Conservation (phyloP, 345 rosid species). For the Gossypium sturtianum region DNA sequence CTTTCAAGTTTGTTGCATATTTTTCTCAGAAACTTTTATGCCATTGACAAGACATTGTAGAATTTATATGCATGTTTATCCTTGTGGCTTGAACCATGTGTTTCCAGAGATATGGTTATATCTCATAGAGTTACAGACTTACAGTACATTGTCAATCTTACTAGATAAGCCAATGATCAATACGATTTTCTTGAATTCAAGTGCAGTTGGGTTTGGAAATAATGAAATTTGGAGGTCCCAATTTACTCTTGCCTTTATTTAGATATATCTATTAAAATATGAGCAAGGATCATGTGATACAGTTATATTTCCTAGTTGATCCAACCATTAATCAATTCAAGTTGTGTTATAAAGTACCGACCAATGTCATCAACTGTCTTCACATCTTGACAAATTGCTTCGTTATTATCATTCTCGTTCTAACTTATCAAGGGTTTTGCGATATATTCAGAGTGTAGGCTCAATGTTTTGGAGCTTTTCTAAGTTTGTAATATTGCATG, state of each 20-base stretch:
- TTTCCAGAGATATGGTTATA: background rate
- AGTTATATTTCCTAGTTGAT: background rate
- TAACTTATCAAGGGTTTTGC: background rate
- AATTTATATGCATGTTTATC: background rate
- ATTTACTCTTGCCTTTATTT: background rate
- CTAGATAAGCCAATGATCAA: background rate
- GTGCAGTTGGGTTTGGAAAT: background rate
- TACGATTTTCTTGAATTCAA: background rate
- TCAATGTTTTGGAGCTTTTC: background rate
- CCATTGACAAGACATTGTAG: background rate
- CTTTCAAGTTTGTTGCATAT: background rate
- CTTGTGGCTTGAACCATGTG: background rate
- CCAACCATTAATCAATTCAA: background rate
- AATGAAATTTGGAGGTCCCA: background rate
- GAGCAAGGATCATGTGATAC: background rate
- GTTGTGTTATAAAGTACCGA: background rate
- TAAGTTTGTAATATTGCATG: background rate
- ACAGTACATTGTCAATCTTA: background rate
- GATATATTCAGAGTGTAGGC: background rate
- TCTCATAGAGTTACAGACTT: background rate
- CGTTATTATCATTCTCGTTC: background rate
- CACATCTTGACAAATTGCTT: background rate
- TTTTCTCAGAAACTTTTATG: background rate
- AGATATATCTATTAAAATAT: background rate
- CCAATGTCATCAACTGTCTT: background rate